Percentiles rank a stretch among this genome's conserved stretches.
Conservation (phyloP, 2,329 filamentous ascomycete genomes). For the Aspergillus transmontanensis region DNA sequence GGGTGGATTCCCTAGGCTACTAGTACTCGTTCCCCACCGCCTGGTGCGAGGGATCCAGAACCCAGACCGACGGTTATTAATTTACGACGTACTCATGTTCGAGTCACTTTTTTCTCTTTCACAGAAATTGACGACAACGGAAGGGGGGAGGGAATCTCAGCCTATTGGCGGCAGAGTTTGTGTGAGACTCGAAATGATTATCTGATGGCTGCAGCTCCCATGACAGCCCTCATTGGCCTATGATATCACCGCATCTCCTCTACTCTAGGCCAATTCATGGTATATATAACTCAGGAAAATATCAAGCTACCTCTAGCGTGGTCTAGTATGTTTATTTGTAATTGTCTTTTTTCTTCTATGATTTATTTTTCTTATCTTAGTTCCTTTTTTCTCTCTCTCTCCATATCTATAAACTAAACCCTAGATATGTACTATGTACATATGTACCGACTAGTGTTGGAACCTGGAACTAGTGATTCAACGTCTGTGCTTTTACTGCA, state of each 20-base stretch:
- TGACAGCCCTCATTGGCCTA: background rate
- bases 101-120: background rate
- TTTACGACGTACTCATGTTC: background rate
- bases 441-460: too few relatives aligned
- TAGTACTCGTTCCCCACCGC: background rate
- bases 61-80: background rate
- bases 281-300: background rate
- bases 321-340: background rate
- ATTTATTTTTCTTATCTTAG: background rate
- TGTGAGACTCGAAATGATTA: background rate
- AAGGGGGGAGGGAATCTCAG: background rate
- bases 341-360: background rate
- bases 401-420: background rate
- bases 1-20: background rate
- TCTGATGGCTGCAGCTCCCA: slow-evolving; percentile 11
- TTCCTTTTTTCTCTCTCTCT: background rate
- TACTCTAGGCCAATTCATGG: background rate
- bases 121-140: background rate
- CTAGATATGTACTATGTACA: background rate
- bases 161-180: background rate
- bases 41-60: background rate
- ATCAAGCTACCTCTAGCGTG: background rate
- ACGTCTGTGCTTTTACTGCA: background rate
- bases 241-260: background rate
- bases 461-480: background rate